phyloP scores from a whole-genome alignment of 179 eudicot genomes.

The Actinidia arguta region DNA sequence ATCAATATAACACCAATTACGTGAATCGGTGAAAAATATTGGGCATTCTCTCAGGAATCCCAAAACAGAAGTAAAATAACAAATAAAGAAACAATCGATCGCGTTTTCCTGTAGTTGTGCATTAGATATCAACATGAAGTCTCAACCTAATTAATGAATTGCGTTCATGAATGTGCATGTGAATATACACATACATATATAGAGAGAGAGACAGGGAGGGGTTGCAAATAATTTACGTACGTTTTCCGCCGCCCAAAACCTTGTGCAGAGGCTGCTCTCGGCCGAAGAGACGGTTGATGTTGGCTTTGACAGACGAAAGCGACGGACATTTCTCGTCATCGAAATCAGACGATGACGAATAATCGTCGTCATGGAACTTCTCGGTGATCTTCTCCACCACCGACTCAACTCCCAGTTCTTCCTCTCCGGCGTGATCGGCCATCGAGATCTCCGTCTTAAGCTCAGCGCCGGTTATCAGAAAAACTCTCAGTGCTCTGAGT shows the following conservation, averaged over 20 bases:
- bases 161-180: background rate
- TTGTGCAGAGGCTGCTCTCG: conserved; percentile 82
- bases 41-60: background rate
- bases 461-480: background rate
- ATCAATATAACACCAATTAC: background rate
- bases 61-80: background rate
- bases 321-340: conserved; percentile 50
- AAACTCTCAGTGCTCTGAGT: background rate
- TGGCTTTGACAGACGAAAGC: conserved; percentile 56
- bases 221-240: conserved; percentile 37
- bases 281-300: conserved; percentile 77
- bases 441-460: conserved; percentile 25
- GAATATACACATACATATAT: background rate
- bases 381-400: conserved; percentile 67
- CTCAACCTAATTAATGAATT: no score
- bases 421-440: conserved; percentile 49
- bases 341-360: conserved; percentile 52
- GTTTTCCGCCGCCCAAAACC: conserved; percentile 87
- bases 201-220: background rate
- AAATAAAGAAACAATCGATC: background rate
- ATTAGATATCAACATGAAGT: no score
- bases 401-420: conserved; percentile 33
- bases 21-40: background rate
- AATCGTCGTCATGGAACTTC: conserved; percentile 42
- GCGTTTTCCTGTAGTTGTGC: no score